A percentile compares a stretch with the other conserved stretches of the same genome.
phyloP scores from a whole-genome alignment of 345 rosid genomes.

The Anacardium occidentale region DNA sequence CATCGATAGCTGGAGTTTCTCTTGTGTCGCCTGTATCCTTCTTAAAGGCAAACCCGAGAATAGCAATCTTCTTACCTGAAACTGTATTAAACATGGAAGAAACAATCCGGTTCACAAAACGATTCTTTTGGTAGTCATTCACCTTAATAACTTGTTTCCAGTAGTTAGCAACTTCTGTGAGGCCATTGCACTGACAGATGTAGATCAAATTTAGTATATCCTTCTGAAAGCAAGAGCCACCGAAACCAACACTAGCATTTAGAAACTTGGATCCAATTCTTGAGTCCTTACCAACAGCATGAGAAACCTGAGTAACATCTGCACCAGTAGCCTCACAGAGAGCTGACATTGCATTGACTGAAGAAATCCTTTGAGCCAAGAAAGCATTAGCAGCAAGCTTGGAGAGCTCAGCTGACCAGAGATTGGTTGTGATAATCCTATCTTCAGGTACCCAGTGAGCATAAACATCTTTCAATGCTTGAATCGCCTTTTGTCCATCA shows the following conservation, averaged over 20 bases:
- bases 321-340: slow-evolving; percentile 87
- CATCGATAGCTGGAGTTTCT: slow-evolving; percentile 82
- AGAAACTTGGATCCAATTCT: slow-evolving; percentile 79
- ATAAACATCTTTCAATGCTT: slow-evolving; percentile 68
- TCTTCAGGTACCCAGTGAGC: slow-evolving; percentile 84
- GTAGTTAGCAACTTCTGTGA: slow-evolving; percentile 67
- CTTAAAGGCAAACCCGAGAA: slow-evolving; percentile 86
- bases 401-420: slow-evolving; percentile 91
- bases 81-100: slow-evolving; percentile 86
- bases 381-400: slow-evolving; percentile 87
- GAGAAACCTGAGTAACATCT: slow-evolving; percentile 64
- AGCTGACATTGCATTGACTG: slow-evolving; percentile 86
- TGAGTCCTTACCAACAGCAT: slow-evolving; percentile 68
- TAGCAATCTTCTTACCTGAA: slow-evolving; percentile 66
- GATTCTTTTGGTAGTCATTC: slow-evolving; percentile 72
- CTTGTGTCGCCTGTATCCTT: slow-evolving; percentile 86
- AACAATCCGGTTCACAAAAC: slow-evolving; percentile 70
- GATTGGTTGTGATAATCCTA: slow-evolving; percentile 65
- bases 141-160: slow-evolving; percentile 85
- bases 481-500: slow-evolving; percentile 58
- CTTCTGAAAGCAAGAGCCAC: slow-evolving; percentile 87
- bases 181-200: slow-evolving; percentile 81
- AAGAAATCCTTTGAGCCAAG: slow-evolving; percentile 83
- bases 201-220: slow-evolving; percentile 73
- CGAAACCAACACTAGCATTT: slow-evolving; percentile 83